A percentile compares a stretch with the other conserved stretches of the same genome.
phyloP scores from a whole-genome alignment of 495 filamentous ascomycete genomes.

The Penicillium soppii region DNA sequence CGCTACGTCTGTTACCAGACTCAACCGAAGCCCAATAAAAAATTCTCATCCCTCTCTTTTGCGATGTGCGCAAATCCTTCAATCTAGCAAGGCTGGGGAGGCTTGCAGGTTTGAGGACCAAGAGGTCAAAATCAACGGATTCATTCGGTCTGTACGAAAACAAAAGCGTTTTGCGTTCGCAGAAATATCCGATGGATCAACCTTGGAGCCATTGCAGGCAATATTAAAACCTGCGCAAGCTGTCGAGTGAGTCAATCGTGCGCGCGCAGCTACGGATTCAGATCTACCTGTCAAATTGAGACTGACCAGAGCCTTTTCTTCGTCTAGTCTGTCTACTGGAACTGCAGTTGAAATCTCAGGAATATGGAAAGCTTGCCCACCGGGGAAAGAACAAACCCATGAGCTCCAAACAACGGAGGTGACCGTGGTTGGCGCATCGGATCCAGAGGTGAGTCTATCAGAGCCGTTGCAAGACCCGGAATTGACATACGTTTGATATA shows the following conservation, averaged over 20 bases:
- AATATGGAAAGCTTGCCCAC: slow-evolving; percentile 70
- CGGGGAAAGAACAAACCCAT: slow-evolving; percentile 67
- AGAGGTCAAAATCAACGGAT: slow-evolving; percentile 68
- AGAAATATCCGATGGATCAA: slow-evolving; percentile 85
- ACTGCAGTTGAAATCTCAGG: slow-evolving; percentile 78
- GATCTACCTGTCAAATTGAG: background rate
- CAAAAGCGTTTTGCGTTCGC: slow-evolving; percentile 85
- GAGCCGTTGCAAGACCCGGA: background rate
- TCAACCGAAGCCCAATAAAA: slow-evolving; percentile 21
- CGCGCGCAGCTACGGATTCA: background rate
- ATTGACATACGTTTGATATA: slow-evolving; percentile 33
- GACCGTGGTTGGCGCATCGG: slow-evolving; percentile 68
- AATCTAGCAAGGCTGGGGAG: slow-evolving; percentile 25
- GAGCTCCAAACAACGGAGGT: slow-evolving; percentile 74
- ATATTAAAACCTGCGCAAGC: slow-evolving; percentile 74
- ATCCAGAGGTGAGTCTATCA: slow-evolving; percentile 65
- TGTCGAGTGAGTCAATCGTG: slow-evolving; percentile 60
- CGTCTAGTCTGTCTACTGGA: slow-evolving; percentile 72
- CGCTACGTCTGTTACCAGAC: slow-evolving; percentile 38
- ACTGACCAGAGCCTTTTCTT: slow-evolving; percentile 7
- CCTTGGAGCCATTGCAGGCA: slow-evolving; percentile 73
- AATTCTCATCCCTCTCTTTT: slow-evolving; percentile 17
- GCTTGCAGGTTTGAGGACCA: slow-evolving; percentile 36
- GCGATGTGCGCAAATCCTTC: slow-evolving; percentile 43
- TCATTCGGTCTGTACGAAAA: slow-evolving; percentile 78